These are phyloP conservation scores for Suillus variegatus DNA, from an alignment of 768 basidiomycete genomes.

Conservation along the genomic window DNA sequence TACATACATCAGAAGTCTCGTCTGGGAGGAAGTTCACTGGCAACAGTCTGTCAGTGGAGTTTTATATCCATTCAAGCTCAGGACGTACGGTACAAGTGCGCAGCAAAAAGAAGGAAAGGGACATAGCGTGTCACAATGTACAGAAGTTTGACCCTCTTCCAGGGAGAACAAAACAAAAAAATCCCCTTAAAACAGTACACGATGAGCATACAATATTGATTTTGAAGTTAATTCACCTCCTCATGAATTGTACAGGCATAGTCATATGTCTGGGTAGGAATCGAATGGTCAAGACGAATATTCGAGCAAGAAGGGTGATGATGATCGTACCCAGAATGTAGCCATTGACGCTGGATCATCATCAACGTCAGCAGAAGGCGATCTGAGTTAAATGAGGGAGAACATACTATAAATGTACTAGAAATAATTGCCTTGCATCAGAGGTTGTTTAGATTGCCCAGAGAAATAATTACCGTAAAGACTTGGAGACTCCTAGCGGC, in stretches of 20 bases:
- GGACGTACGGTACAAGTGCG: constrained; percentile 8
- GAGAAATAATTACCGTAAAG: constrained; percentile 1
- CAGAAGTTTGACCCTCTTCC: constrained; percentile 5
- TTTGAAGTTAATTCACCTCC: neutral
- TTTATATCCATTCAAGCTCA: neutral
- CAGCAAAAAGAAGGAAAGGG: constrained; percentile 6
- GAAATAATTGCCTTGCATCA: neutral
- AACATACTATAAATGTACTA: neutral
- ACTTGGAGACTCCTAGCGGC: constrained; percentile 4
- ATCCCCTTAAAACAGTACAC: neutral
- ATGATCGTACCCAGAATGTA: constrained; percentile 10
- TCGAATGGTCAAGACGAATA: neutral
- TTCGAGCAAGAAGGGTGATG: neutral
- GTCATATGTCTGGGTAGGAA: constrained; percentile 4
- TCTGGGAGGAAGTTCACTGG: constrained; percentile 1
- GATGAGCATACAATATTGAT: neutral
- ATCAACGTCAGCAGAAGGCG: neutral
- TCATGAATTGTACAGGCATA: constrained; percentile 2
- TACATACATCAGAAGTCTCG: neutral
- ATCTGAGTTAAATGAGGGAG: neutral
- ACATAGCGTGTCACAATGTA: constrained; percentile 9
- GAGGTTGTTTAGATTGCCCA: neutral
- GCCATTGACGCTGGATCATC: constrained; percentile 4
- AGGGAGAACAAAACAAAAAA: constrained; percentile 5
- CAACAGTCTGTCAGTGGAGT: neutral